These are phyloP conservation scores for Aspergillus sp. DNA, from an alignment of 2,329 filamentous ascomycete species.

Conservation along the genomic window DNA sequence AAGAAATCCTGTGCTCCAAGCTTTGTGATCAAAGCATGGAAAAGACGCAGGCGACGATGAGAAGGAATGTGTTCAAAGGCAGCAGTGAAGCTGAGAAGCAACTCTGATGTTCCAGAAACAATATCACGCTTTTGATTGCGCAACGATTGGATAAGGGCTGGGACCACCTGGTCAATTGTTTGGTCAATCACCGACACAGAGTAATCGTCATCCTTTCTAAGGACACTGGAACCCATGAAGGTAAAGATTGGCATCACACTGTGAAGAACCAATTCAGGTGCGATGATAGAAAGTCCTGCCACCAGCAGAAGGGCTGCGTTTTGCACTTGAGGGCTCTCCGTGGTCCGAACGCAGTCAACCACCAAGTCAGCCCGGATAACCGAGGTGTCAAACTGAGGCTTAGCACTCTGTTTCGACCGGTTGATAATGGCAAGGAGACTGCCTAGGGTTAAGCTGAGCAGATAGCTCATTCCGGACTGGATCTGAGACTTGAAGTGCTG, in stretches of 20 bases:
- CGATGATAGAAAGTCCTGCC: slow-evolving; percentile 77
- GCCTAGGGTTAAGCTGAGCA: slow-evolving; percentile 78
- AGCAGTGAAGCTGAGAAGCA: slow-evolving; percentile 91
- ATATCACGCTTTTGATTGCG: slow-evolving; percentile 71
- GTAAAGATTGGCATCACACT: slow-evolving; percentile 99
- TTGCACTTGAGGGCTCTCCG: slow-evolving; percentile 87
- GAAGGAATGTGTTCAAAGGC: slow-evolving; percentile 94
- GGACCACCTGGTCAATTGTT: slow-evolving; percentile 90
- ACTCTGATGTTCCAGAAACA: slow-evolving; percentile 76
- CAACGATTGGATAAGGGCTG: slow-evolving; percentile 80
- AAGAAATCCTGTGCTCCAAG: slow-evolving; percentile 82
- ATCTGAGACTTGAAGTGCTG: slow-evolving; percentile 78
- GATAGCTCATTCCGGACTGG: slow-evolving; percentile 81
- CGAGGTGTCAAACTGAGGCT: slow-evolving; percentile 64
- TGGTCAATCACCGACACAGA: slow-evolving; percentile 92
- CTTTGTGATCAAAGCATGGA: slow-evolving; percentile 78
- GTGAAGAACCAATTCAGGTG: slow-evolving; percentile 86
- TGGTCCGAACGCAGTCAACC: slow-evolving; percentile 89
- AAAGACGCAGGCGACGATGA: slow-evolving; percentile 76
- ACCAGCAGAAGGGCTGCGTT: slow-evolving; percentile 86
- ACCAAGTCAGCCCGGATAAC: slow-evolving; percentile 83
- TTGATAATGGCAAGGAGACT: slow-evolving; percentile 82
- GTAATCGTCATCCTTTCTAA: slow-evolving; percentile 93
- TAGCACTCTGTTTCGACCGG: slow-evolving; percentile 53
- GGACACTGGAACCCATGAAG: slow-evolving; percentile 88